phyloP scores from a whole-genome alignment of 768 basidiomycete genomes.

The Clitopilus hobsonii region DNA sequence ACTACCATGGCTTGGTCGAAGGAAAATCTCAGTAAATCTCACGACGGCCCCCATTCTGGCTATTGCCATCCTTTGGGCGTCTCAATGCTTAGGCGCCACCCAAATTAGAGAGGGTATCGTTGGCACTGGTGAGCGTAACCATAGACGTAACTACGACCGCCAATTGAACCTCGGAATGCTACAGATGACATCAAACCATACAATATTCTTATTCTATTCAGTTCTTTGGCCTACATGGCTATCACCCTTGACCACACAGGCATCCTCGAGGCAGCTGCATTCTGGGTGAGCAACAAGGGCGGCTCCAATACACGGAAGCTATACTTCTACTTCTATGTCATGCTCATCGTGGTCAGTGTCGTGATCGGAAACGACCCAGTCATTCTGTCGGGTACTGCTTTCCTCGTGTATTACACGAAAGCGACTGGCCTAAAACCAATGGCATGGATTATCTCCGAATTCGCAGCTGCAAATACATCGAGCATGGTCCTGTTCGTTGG shows the following conservation, averaged over 20 bases:
- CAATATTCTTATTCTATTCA: slow-evolving; percentile 91
- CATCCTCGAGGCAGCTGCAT: slow-evolving; percentile 81
- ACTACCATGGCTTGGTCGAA: slow-evolving; percentile 18
- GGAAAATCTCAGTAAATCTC: slow-evolving; percentile 22
- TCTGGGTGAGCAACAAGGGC: slow-evolving; percentile 82
- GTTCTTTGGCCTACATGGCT: slow-evolving; percentile 89
- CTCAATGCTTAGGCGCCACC: slow-evolving; percentile 37
- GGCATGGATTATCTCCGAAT: slow-evolving; percentile 73
- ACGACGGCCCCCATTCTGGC: slow-evolving; percentile 45
- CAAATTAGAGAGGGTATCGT: slow-evolving; percentile 77
- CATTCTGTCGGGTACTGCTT: slow-evolving; percentile 88
- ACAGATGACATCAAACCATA: slow-evolving; percentile 79
- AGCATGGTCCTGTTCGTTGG: slow-evolving; percentile 76
- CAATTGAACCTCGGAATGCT: slow-evolving; percentile 1
- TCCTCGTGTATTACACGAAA: slow-evolving; percentile 83
- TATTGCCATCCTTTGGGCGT: slow-evolving; percentile 44
- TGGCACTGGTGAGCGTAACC: slow-evolving; percentile 25
- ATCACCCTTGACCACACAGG: slow-evolving; percentile 91
- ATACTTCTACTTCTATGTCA: slow-evolving; percentile 78
- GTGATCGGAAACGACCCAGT: slow-evolving; percentile 92
- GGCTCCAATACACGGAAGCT: slow-evolving; percentile 69
- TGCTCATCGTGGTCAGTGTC: slow-evolving; percentile 75
- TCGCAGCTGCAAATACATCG: slow-evolving; percentile 77
- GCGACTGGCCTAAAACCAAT: slow-evolving; percentile 54
- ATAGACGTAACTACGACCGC: neutral